phyloP scores from a whole-genome alignment of 441 rosid genomes.

The Syzygium malaccense region DNA sequence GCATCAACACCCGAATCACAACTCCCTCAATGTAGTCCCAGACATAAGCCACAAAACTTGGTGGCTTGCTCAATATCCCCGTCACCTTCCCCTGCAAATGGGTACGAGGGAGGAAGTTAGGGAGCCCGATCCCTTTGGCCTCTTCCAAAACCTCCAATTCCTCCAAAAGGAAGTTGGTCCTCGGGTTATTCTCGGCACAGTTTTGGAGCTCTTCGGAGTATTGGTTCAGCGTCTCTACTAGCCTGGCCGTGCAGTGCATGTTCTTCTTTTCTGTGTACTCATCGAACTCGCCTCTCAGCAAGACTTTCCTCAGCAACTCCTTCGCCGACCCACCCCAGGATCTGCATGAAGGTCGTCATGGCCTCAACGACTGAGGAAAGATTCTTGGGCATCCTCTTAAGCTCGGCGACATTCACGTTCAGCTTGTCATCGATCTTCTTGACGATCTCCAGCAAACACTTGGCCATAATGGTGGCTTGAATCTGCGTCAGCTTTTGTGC shows the following conservation, averaged over 20 bases:
- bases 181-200: background rate
- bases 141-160: background rate
- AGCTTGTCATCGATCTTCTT: background rate
- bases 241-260: background rate
- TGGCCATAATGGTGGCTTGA: background rate
- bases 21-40: background rate
- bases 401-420: background rate
- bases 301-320: background rate
- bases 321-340: background rate
- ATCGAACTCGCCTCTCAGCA: background rate
- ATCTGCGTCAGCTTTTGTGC: background rate
- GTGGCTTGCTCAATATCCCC: fast-evolving
- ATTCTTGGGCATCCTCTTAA: background rate
- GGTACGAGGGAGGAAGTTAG: background rate
- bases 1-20: fast-evolving
- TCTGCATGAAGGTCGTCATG: background rate
- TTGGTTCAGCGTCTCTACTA: background rate
- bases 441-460: background rate
- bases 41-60: background rate
- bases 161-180: background rate
- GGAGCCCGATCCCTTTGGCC: background rate
- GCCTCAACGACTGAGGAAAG: background rate
- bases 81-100: fast-evolving
- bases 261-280: background rate
- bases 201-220: background rate